A percentile compares a stretch with the other conserved stretches of the same genome.
phyloP scores from a whole-genome alignment of 257 asterid genomes.

The Solanum dulcamara region DNA sequence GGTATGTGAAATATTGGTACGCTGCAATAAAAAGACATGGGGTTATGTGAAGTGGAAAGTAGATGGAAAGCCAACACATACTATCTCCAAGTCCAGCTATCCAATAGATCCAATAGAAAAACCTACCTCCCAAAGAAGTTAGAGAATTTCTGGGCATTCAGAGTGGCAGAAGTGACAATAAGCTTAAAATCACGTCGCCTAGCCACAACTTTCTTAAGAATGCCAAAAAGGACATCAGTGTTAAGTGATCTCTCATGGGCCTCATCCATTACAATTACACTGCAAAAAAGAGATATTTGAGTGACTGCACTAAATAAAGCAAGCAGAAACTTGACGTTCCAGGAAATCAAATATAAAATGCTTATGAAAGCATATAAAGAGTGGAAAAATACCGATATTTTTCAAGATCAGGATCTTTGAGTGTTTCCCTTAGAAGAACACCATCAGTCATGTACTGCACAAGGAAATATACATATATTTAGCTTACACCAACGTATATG shows the following conservation, averaged over 20 bases:
- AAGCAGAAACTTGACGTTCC: background rate
- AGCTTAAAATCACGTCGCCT: slow-evolving; percentile 96
- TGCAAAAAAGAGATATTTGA: slow-evolving; percentile 15
- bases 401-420: slow-evolving; percentile 90
- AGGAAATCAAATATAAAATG: background rate
- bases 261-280: slow-evolving; percentile 92
- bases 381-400: slow-evolving; percentile 59
- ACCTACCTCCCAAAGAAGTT: slow-evolving; percentile 83
- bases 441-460: slow-evolving; percentile 98
- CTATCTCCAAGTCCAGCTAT: background rate
- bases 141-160: slow-evolving; percentile 82
- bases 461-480: background rate
- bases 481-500: background rate
- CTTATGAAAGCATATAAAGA: background rate
- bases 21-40: slow-evolving; percentile 26
- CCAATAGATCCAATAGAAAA: background rate
- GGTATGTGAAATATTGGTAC: slow-evolving; percentile 97
- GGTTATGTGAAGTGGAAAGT: background rate
- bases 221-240: slow-evolving; percentile 91
- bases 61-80: background rate
- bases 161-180: slow-evolving; percentile 95
- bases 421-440: slow-evolving; percentile 88
- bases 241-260: slow-evolving; percentile 92
- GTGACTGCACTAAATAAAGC: background rate
- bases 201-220: slow-evolving; percentile 88